phyloP scores from a whole-genome alignment of 352 stramenopile genomes.

The Phytopythium oedochilum region DNA sequence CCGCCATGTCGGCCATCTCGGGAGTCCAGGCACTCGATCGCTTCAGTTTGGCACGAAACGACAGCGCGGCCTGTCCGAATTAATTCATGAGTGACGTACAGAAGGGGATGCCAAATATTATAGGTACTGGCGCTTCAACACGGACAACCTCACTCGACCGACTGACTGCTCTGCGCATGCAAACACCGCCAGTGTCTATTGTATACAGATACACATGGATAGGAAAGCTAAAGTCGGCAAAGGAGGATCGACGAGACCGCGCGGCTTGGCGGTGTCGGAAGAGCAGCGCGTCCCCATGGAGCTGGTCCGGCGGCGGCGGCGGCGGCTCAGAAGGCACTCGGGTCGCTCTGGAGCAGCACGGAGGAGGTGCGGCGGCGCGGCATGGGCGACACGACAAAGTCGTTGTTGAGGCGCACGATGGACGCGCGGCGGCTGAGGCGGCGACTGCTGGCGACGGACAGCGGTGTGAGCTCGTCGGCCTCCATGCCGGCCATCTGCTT shows the following conservation, averaged over 20 bases:
- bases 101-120: no score
- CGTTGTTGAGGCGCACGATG: slow-evolving; percentile 11
- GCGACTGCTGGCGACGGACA: slow-evolving; percentile 22
- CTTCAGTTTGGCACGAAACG: no score
- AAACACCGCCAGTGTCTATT: no score
- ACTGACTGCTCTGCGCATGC: no score
- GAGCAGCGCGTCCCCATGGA: no score
- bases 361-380: slow-evolving; percentile 6
- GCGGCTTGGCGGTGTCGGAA: no score
- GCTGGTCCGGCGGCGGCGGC: no score
- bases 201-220: no score
- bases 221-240: no score
- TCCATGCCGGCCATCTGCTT: slow-evolving; percentile 20
- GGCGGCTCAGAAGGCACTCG: slow-evolving; percentile 7
- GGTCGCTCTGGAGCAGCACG: slow-evolving; percentile 1
- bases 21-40: no score
- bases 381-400: slow-evolving; percentile 14
- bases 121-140: neutral
- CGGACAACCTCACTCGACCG: neutral
- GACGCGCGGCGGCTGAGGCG: slow-evolving; percentile 11
- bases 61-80: neutral
- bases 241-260: no score
- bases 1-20: neutral
- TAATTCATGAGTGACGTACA: no score
- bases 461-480: slow-evolving; percentile 24